Conservation (phyloP, 192 early-diverging fungal species). For the Rhizophagus prolifer region DNA sequence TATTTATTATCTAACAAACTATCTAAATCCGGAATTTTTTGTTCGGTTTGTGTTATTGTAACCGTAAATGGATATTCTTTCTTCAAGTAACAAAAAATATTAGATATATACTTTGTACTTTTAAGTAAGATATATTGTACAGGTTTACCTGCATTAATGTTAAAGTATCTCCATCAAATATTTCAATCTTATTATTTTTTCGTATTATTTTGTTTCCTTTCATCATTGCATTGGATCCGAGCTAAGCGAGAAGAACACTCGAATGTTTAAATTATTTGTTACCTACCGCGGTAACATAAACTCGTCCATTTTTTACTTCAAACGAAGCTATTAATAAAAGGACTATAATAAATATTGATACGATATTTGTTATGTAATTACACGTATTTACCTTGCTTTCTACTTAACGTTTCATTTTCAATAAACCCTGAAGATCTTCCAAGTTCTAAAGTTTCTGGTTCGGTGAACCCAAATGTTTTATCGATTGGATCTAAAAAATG, state of each 20-base stretch:
- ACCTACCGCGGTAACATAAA: constrained; percentile 14
- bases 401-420: background rate
- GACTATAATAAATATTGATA: background rate
- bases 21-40: background rate
- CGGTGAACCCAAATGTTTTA: constrained; percentile 13
- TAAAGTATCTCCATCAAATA: constrained; percentile 11
- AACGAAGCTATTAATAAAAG: background rate
- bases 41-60: background rate
- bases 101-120: background rate
- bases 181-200: constrained; percentile 16
- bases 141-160: constrained; percentile 10
- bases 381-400: background rate
- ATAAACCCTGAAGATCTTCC: background rate
- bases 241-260: background rate
- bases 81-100: background rate
- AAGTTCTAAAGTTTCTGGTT: background rate
- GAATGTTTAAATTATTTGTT: too few relatives aligned
- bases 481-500: constrained; percentile 1
- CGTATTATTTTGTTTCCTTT: constrained; percentile 1
- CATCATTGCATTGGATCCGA: constrained; percentile 17
- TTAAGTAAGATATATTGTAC: background rate
- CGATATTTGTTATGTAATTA: background rate
- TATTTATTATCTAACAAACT: background rate
- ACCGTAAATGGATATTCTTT: constrained; percentile 21
- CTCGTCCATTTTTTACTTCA: constrained; percentile 14